Evolutionary conservation across 192 early-diverging fungal species (phyloP).

Genomic region (Phlyctochytrium arcticum): DNA sequence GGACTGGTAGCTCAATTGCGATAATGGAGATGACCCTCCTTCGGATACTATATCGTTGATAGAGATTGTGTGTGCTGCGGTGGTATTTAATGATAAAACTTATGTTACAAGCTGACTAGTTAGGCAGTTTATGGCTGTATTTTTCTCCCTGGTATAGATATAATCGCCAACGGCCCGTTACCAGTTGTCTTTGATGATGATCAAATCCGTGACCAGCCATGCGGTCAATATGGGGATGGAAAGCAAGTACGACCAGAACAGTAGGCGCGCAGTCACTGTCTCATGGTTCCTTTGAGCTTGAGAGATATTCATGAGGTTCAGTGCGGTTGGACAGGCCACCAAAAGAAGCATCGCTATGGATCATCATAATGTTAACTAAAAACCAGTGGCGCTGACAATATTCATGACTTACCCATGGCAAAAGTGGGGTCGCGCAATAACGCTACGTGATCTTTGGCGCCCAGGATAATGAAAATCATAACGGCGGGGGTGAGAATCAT

Average conservation of each 20-base stretch:
- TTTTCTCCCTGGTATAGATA: too few species aligned
- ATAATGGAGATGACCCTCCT: too few species aligned
- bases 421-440: slow-evolving; percentile 11
- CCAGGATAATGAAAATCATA: background rate
- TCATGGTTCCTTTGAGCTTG: slow-evolving; percentile 28
- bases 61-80: too few species aligned
- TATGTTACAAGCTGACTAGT: too few species aligned
- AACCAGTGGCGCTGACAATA: background rate
- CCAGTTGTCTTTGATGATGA: slow-evolving; percentile 3
- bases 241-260: slow-evolving; percentile 21
- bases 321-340: slow-evolving; percentile 16
- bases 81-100: too few species aligned
- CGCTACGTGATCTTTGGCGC: background rate
- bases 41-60: too few species aligned
- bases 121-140: too few species aligned
- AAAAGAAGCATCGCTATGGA: slow-evolving; percentile 17
- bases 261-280: slow-evolving; percentile 6
- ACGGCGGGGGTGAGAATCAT: slow-evolving; percentile 17
- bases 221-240: slow-evolving; percentile 12
- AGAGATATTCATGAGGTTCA: slow-evolving; percentile 28
- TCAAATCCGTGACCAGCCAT: slow-evolving; percentile 18
- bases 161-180: too few species aligned
- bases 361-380: background rate
- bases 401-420: slow-evolving; percentile 9
- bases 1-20: too few species aligned